Evolutionary conservation across 768 basidiomycete genomes (phyloP).

Genomic region (Rhizopogon vinicolor): DNA sequence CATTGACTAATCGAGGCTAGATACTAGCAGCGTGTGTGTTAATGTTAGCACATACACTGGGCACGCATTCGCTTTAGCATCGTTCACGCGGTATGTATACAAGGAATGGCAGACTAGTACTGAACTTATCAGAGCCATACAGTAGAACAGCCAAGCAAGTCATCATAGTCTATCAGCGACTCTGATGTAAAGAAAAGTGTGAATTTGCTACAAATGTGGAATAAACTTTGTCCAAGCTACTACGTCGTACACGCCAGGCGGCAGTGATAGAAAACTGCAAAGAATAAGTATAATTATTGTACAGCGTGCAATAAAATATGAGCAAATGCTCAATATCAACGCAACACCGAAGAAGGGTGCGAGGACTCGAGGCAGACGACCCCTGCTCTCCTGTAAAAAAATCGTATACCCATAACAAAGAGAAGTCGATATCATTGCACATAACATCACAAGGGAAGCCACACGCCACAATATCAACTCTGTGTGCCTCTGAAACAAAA

Average conservation of each 20-base stretch:
- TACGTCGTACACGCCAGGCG: slow-evolving; percentile 5
- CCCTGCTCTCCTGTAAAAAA: not conserved
- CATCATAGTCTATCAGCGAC: no score
- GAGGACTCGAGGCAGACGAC: not conserved
- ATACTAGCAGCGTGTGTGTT: no score
- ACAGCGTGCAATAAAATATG: slow-evolving; percentile 10
- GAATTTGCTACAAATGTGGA: slow-evolving; percentile 2
- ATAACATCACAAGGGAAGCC: slow-evolving; percentile 13
- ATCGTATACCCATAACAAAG: no score
- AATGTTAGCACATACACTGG: no score
- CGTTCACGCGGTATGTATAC: no score
- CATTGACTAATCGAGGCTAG: no score
- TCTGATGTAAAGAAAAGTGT: no score
- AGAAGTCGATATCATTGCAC: not conserved
- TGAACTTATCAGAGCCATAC: no score
- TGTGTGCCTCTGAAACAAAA: slow-evolving; percentile 16
- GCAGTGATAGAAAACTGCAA: slow-evolving; percentile 5
- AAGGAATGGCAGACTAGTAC: no score
- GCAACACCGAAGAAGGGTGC: not conserved
- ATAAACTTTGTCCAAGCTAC: slow-evolving; percentile 14
- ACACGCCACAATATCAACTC: slow-evolving; percentile 22
- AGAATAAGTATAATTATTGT: slow-evolving; percentile 7
- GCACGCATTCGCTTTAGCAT: no score
- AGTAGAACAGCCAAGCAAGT: no score
- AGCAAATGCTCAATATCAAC: not conserved